Evolutionary conservation across 129 eudicot genomes (phyloP).

Genomic region (Lactuca sativa): DNA sequence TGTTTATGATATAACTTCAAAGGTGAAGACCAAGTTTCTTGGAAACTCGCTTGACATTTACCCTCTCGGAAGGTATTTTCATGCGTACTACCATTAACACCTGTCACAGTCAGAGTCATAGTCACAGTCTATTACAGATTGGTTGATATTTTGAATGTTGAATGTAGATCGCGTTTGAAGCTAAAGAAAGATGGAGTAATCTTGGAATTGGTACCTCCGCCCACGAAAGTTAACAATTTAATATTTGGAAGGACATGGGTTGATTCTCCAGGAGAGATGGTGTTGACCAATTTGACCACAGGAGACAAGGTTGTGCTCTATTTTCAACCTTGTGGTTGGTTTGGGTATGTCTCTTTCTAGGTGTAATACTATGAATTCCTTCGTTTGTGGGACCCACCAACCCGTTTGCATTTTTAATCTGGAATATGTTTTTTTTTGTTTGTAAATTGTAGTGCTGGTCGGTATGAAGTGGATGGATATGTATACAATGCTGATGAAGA

Average conservation of each 20-base stretch:
- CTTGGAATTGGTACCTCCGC: slow-evolving; percentile 93
- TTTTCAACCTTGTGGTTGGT: slow-evolving; percentile 99
- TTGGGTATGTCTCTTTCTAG: slow-evolving; percentile 51
- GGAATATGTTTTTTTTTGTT: neutral
- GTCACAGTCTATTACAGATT: neutral
- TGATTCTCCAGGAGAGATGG: slow-evolving; percentile 95
- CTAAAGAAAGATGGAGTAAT: slow-evolving; percentile 73
- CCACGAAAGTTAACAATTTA: slow-evolving; percentile 81
- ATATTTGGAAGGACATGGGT: slow-evolving; percentile 98
- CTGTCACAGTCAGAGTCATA: neutral
- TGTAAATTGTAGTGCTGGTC: slow-evolving; percentile 65
- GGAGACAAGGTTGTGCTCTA: slow-evolving; percentile 93
- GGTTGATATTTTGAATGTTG: neutral
- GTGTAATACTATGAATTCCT: too few relatives aligned
- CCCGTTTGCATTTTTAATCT: too few relatives aligned
- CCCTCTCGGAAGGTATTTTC: slow-evolving; percentile 86
- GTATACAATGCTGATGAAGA: slow-evolving; percentile 85
- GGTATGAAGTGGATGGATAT: slow-evolving; percentile 97
- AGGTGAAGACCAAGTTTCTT: slow-evolving; percentile 86
- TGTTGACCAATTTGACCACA: slow-evolving; percentile 83
- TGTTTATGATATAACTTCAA: slow-evolving; percentile 78
- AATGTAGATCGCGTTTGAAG: slow-evolving; percentile 69
- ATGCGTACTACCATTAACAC: neutral
- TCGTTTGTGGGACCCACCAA: too few relatives aligned
- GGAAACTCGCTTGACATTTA: slow-evolving; percentile 93